phyloP scores from a whole-genome alignment of 2,329 filamentous ascomycete species.

The Pestalotiopsis sp. region DNA sequence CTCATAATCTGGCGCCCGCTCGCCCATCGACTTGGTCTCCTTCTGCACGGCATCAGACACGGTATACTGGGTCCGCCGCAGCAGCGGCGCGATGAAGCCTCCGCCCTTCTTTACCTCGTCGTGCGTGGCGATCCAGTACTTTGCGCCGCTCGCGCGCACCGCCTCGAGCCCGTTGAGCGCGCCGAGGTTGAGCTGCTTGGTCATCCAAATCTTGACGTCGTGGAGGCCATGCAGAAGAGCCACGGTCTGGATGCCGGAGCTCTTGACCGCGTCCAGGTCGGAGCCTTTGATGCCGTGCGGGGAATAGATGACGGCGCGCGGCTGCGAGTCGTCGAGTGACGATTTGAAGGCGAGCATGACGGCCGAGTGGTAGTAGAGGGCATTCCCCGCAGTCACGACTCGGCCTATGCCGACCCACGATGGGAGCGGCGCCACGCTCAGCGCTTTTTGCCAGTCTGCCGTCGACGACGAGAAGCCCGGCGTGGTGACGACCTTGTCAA shows the following conservation, averaged over 20 bases:
- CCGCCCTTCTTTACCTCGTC: conserved; percentile 64
- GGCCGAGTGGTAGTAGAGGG: conserved; percentile 64
- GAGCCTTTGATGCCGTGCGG: conserved; percentile 60
- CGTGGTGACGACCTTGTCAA: conserved; percentile 54
- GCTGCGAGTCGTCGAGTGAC: conserved; percentile 7
- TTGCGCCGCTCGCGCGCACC: conserved; percentile 52
- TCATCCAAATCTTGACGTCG: conserved; percentile 53
- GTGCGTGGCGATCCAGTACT: conserved; percentile 68
- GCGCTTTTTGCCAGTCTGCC: conserved; percentile 24
- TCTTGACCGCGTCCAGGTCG: conserved; percentile 45
- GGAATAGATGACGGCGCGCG: conserved; percentile 58
- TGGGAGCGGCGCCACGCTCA: conserved; percentile 44
- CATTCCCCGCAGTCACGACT: conserved; percentile 54
- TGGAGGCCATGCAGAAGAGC: conserved; percentile 67
- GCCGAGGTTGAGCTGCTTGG: conserved; percentile 65
- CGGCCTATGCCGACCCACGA: conserved; percentile 64
- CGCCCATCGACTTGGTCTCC: conserved; percentile 31
- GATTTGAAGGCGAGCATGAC: conserved; percentile 57
- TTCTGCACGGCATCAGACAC: conserved; percentile 44
- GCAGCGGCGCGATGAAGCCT: conserved; percentile 57
- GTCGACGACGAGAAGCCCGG: conserved; percentile 42
- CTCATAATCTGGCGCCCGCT: conserved; percentile 40
- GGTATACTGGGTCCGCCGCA: conserved; percentile 46
- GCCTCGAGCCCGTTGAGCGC: conserved; percentile 62
- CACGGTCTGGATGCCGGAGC: conserved; percentile 50